Conservation (phyloP, 768 basidiomycete genomes). For the Termitomyces bulborhizus region DNA sequence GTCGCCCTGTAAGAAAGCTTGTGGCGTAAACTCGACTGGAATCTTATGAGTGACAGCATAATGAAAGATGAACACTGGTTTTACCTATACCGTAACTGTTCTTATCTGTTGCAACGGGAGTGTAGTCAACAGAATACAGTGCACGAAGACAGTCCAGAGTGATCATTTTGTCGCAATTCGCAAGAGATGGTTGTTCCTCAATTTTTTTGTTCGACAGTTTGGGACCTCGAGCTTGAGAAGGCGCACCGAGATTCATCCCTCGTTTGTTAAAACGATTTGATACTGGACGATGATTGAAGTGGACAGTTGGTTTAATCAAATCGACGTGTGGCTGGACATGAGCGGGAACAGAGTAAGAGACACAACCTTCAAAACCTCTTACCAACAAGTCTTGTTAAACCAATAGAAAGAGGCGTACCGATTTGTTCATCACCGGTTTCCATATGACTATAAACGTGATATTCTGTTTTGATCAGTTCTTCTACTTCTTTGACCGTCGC, state of each 20-base stretch:
- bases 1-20: constrained; percentile 7
- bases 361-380: constrained; percentile 22
- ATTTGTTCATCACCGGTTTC: constrained; percentile 30
- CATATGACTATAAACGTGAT: constrained; percentile 39
- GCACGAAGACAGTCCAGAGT: constrained; percentile 24
- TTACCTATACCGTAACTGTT: constrained; percentile 23
- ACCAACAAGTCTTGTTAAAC: background rate
- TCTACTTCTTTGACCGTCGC: constrained; percentile 37
- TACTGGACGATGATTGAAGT: constrained; percentile 28
- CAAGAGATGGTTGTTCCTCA: background rate
- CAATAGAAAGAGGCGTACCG: constrained; percentile 14
- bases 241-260: constrained; percentile 7
- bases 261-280: constrained; percentile 15
- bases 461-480: constrained; percentile 37
- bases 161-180: constrained; percentile 20
- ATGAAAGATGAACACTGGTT: background rate
- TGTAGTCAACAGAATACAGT: constrained; percentile 20
- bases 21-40: constrained; percentile 9
- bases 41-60: background rate
- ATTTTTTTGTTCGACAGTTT: constrained; percentile 4
- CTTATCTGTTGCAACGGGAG: constrained; percentile 19
- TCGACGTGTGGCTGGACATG: constrained; percentile 36
- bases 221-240: constrained; percentile 2
- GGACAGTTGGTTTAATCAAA: constrained; percentile 34
- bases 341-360: constrained; percentile 33